A percentile compares a stretch with the other conserved stretches of the same genome.
phyloP scores from a whole-genome alignment of 768 basidiomycete species.

The Leccinellum albellum region DNA sequence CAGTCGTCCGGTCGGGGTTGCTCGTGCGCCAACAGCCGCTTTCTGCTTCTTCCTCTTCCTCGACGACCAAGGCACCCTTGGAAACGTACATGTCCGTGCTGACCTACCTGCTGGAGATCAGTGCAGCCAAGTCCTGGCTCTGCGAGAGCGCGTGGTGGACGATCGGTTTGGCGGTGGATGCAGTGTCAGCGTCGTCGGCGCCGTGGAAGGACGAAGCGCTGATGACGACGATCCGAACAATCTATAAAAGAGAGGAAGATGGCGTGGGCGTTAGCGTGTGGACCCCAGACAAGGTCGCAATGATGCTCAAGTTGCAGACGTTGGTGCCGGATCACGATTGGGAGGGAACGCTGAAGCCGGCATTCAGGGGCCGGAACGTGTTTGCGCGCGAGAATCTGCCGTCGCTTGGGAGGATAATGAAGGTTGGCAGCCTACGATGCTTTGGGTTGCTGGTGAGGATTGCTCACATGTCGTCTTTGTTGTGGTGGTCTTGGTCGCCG shows the following conservation, averaged over 20 bases:
- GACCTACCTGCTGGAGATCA: constrained; percentile 59
- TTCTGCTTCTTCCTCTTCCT: constrained; percentile 30
- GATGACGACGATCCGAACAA: constrained; percentile 41
- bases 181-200: constrained; percentile 52
- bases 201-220: constrained; percentile 71
- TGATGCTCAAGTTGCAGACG: constrained; percentile 68
- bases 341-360: constrained; percentile 59
- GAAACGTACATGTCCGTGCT: constrained; percentile 59
- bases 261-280: constrained; percentile 37
- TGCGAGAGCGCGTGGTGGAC: constrained; percentile 90
- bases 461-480: constrained; percentile 5
- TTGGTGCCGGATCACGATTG: constrained; percentile 61
- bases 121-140: constrained; percentile 86
- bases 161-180: constrained; percentile 60
- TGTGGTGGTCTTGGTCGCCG: not conserved
- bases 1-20: constrained; percentile 82
- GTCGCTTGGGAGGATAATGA: constrained; percentile 71
- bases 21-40: constrained; percentile 61
- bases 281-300: constrained; percentile 86
- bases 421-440: constrained; percentile 44
- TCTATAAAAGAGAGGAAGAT: constrained; percentile 38
- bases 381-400: constrained; percentile 71
- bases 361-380: constrained; percentile 73
- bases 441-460: not conserved
- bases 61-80: constrained; percentile 38